Evolutionary conservation across 2,329 filamentous ascomycete species (phyloP), one percentile per base, ranked within the genome.

Genomic region (Fusarium globosum): DNA sequence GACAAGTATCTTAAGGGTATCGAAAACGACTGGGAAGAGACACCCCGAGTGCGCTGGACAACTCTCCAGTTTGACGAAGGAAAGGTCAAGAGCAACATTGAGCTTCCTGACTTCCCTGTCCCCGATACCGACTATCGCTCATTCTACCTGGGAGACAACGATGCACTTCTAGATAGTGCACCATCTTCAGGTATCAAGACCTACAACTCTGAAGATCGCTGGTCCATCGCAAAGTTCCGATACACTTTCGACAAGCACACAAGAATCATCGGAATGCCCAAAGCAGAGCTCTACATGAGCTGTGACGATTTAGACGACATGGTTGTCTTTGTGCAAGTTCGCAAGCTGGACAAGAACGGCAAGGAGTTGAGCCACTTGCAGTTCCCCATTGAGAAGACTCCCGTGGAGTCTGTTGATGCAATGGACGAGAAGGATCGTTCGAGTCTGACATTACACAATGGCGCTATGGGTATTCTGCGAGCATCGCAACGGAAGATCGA

Each of bases 21-120:
- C 1, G 62, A 74, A 9, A 76, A 76, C 33, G 68, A 74, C 26
- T 74, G 73, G 73, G 73, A 76, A n/a, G 51, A 74, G 15, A 76
- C 74, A 1, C 73, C 74, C 6, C 61, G 64, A 30, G 71, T 76
- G 8, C 65, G 74, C 2, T 76, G 73, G 74, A 46, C 74, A 8
- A 69, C 73, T 2, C 65, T 76, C 4, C 61, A 76, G n/a, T 76
- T 76, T 41, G 71, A 76, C 8, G 41, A 75, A 23, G 71, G 71
- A 20, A 66, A 70, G 7, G 70, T 73, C 21, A 60, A 73, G 41
- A 73, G 65, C 4, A 39, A 73, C 3, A 73, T 73, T 4, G 52
- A 71, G 26, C 61, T 73, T 15, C 33, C 71, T 4, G 67, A 74
- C 9, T 73, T 73, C 36, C 71, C 71, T 6, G 71, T 61, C 3